A percentile compares a stretch with the other conserved stretches of the same genome.
Evolutionary conservation across 2,329 filamentous ascomycete species (phyloP).

Genomic region (Mycogone perniciosa): DNA sequence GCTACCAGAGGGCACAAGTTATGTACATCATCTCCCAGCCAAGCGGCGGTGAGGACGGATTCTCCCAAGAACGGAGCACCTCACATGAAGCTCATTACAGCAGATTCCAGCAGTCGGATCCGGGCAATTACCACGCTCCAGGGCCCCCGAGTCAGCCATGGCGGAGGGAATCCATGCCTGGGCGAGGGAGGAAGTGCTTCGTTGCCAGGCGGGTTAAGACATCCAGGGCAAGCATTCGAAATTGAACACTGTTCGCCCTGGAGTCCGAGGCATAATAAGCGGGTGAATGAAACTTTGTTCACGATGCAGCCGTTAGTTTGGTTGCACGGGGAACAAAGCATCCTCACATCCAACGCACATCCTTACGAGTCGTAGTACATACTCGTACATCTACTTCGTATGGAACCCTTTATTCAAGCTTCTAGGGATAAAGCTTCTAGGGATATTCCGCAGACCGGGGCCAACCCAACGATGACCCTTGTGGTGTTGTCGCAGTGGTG

Average conservation of each 20-base stretch:
- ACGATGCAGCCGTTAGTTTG: no score
- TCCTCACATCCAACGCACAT: no score
- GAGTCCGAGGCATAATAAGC: no score
- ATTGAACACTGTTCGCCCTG: neutral
- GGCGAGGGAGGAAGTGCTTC: neutral
- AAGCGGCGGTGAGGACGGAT: constrained; percentile 8
- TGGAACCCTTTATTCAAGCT: no score
- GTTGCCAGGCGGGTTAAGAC: constrained; percentile 6
- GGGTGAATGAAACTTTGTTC: no score
- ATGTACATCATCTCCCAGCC: neutral
- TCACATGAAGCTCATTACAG: constrained; percentile 4
- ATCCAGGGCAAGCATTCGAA: constrained; percentile 5
- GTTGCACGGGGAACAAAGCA: no score
- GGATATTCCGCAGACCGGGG: neutral
- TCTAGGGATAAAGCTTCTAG: neutral
- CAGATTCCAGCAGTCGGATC: neutral
- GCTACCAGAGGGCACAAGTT: constrained; percentile 1
- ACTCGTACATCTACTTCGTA: no score
- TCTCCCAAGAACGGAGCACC: neutral
- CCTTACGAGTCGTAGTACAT: no score
- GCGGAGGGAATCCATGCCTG: neutral
- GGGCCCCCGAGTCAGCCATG: neutral
- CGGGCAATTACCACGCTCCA: constrained; percentile 1
- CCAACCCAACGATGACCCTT: no score
- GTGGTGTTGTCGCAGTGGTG: no score